Evolutionary conservation across 2,329 filamentous ascomycete genomes (phyloP).

Genomic region (Aspergillus candidus): DNA sequence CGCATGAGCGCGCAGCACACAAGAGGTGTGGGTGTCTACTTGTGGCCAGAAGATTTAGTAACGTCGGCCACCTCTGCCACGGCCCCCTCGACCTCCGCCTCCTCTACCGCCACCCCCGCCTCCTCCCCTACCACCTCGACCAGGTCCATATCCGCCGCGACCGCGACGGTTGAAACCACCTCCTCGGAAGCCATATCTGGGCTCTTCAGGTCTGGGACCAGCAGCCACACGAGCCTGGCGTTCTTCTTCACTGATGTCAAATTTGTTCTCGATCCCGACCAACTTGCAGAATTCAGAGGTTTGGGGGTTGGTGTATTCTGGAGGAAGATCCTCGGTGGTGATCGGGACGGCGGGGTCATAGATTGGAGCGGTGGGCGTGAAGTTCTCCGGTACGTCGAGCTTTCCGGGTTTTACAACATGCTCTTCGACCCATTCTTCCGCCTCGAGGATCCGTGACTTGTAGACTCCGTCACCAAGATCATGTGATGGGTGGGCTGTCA

Average conservation of each 20-base stretch:
- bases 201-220: slow-evolving; percentile 47
- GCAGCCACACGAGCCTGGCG: slow-evolving; percentile 51
- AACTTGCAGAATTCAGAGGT: slow-evolving; percentile 75
- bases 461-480: slow-evolving; percentile 68
- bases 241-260: slow-evolving; percentile 67
- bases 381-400: slow-evolving; percentile 70
- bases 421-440: slow-evolving; percentile 73
- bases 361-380: slow-evolving; percentile 66
- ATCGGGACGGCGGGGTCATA: slow-evolving; percentile 56
- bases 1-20: no score
- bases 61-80: background rate
- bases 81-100: background rate
- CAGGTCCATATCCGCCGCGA: slow-evolving; percentile 13
- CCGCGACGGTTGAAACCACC: slow-evolving; percentile 7
- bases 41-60: background rate
- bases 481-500: slow-evolving; percentile 46
- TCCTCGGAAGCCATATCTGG: slow-evolving; percentile 7
- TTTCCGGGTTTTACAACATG: slow-evolving; percentile 59
- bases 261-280: slow-evolving; percentile 69
- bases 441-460: slow-evolving; percentile 58
- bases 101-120: slow-evolving; percentile 12
- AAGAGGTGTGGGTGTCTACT: no score
- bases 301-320: slow-evolving; percentile 82
- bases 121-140: slow-evolving; percentile 15
- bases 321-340: slow-evolving; percentile 57